Evolutionary conservation across 768 basidiomycete species (phyloP).

Genomic region (Phlebiopsis flavidoalba): DNA sequence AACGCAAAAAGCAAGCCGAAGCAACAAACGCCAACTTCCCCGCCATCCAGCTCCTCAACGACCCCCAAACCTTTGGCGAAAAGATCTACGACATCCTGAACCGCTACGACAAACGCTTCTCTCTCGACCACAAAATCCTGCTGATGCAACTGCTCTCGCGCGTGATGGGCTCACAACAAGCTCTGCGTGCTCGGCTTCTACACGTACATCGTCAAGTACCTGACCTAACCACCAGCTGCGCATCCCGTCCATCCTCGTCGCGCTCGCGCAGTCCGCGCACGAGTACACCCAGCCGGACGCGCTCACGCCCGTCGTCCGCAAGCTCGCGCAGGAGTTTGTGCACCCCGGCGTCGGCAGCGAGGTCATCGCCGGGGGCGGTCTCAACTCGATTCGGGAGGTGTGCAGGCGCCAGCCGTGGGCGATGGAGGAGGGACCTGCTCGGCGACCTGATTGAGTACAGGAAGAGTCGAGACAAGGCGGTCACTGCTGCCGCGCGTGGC

Average conservation of each 20-base stretch:
- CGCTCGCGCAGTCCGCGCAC: conserved; percentile 92
- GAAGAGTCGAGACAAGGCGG: conserved; percentile 92
- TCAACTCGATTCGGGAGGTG: conserved; percentile 94
- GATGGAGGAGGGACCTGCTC: conserved; percentile 92
- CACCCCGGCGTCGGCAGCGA: conserved; percentile 96
- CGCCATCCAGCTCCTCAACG: conserved; percentile 86
- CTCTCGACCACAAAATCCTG: conserved; percentile 94
- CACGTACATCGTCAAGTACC: conserved; percentile 92
- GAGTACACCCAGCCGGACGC: conserved; percentile 93
- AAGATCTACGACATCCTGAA: conserved; percentile 84
- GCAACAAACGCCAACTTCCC: conserved; percentile 68
- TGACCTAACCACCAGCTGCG: conserved; percentile 88
- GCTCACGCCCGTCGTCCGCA: conserved; percentile 82
- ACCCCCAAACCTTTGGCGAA: conserved; percentile 94
- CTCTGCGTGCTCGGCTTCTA: conserved; percentile 93
- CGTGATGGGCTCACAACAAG: conserved; percentile 89
- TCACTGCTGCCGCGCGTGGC: conserved; percentile 84
- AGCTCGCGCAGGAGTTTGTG: conserved; percentile 93
- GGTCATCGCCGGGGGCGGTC: conserved; percentile 90
- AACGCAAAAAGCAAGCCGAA: conserved; percentile 25
- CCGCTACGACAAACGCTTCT: conserved; percentile 89
- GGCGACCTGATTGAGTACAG: conserved; percentile 92
- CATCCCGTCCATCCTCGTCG: conserved; percentile 88
- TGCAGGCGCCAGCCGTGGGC: conserved; percentile 93
- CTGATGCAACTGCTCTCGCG: conserved; percentile 95